A percentile compares a stretch with the other conserved stretches of the same genome.
Conservation (phyloP, 129 eudicot species). For the Helianthus tuberosus region DNA sequence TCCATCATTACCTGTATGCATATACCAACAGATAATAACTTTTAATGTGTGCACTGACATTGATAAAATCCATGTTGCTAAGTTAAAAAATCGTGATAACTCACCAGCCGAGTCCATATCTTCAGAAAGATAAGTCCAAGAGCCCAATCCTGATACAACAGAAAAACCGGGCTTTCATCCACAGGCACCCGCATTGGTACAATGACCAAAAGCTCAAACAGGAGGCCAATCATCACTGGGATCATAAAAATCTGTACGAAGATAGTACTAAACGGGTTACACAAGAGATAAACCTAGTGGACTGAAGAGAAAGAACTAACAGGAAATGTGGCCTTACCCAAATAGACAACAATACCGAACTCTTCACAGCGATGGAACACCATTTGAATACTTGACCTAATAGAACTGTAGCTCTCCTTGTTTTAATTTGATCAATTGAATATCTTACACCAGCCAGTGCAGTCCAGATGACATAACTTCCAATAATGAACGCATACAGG, state of each 20-base stretch:
- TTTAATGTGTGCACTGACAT: neutral
- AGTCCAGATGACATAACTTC: slow-evolving; percentile 89
- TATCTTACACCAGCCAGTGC: slow-evolving; percentile 81
- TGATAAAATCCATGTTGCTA: slow-evolving; percentile 17
- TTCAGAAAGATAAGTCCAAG: slow-evolving; percentile 82
- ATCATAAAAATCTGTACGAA: slow-evolving; percentile 71
- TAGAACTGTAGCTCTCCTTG: slow-evolving; percentile 65
- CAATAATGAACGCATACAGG: slow-evolving; percentile 77
- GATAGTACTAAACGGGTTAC: neutral
- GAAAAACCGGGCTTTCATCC: slow-evolving; percentile 94
- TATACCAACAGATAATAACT: neutral
- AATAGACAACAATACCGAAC: slow-evolving; percentile 71
- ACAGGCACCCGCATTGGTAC: slow-evolving; percentile 95
- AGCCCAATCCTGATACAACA: slow-evolving; percentile 97
- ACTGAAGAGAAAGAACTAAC: neutral
- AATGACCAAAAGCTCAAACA: slow-evolving; percentile 87
- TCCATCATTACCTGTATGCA: slow-evolving; percentile 61
- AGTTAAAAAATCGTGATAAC: slow-evolving; percentile 23
- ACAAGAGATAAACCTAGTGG: slow-evolving; percentile 10
- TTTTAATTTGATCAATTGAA: slow-evolving; percentile 58
- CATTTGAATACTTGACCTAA: slow-evolving; percentile 74
- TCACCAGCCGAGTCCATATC: slow-evolving; percentile 96
- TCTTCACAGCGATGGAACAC: slow-evolving; percentile 82
- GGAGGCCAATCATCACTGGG: slow-evolving; percentile 80
- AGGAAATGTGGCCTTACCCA: slow-evolving; percentile 55